Conservation (phyloP, 1,284 basidiomycete genomes). For the Puccinia triticina region DNA sequence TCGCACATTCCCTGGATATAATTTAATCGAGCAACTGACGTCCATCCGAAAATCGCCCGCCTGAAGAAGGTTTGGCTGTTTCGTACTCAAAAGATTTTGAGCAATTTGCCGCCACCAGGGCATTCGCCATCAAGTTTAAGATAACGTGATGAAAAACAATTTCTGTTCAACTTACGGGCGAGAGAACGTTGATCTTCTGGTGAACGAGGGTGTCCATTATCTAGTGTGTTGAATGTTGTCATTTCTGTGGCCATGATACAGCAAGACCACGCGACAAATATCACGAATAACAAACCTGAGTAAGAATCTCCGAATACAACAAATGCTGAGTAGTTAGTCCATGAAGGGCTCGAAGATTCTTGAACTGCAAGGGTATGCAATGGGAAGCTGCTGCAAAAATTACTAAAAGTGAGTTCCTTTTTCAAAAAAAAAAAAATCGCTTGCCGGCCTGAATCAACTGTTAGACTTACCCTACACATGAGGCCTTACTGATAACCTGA, state of each 20-base stretch:
- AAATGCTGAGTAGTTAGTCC: conserved; percentile 22
- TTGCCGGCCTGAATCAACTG: background rate
- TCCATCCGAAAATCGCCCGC: conserved; percentile 41
- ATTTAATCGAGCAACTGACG: conserved; percentile 11
- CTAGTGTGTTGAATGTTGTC: background rate
- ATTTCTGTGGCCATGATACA: background rate
- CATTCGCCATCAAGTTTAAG: background rate
- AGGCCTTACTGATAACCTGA: background rate
- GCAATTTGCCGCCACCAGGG: no score
- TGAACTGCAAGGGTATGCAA: background rate
- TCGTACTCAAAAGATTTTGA: background rate
- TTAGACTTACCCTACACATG: background rate
- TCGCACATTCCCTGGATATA: background rate
- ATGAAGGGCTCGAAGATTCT: background rate
- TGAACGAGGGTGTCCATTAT: conserved; percentile 36
- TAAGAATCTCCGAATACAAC: conserved; percentile 50
- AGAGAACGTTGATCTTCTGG: conserved; percentile 17
- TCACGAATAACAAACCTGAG: conserved; percentile 7
- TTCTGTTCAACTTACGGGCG: conserved; percentile 13
- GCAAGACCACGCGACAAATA: background rate
- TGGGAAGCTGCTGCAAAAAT: background rate
- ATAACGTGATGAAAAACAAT: background rate
- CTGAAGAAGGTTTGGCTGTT: conserved; percentile 20
- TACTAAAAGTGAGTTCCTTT: background rate
- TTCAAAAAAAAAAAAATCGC: background rate